Base-by-base conservation (phyloP, 768 basidiomycete species). In the Agaricus blazei region DNA sequence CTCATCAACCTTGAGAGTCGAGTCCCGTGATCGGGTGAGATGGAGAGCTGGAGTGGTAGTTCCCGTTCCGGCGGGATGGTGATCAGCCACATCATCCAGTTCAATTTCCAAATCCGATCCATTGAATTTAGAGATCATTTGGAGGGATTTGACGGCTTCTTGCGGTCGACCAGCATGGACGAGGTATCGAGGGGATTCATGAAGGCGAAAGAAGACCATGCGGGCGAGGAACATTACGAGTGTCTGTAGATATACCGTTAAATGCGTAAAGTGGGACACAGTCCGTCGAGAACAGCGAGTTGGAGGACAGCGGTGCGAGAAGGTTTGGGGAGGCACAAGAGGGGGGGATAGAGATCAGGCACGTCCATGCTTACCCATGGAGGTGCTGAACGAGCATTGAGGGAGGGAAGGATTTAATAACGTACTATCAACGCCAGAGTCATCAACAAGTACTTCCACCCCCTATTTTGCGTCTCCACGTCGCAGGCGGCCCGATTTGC, bases 131-230 rank as follows among this genome's bases (percentile, higher is more conserved):
- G 90, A 90, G 43, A 99, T 98, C 60, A 90, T 72, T 60, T 87
- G 85, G 0, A 99, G 78, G 0, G 86, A 85, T 60, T 89, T 81
- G 36, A 96, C 70, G 0, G 95, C 96, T 61, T 97, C 94, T 36
- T 84, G 79, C 34, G 82, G 85, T 43, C 93, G 81, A 14, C 93
- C 93, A 0, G 90, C 86, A 45, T 93, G 87, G 4, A 96, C 93
- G 56, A 99, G 86, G 66, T 87, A 98, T 24, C 93, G 84, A 1
- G 97, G 94, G 0, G 93, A 95, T 70, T 99, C 96, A 68, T 98
- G 88, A 4, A 99, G 73, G 19, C 87, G 84, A 78, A 98, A 97
- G 68, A 98, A 85, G 9, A 88, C 72, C 55, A 95, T 90, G 15
- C 97, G 89, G 9, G 85, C 85, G 29, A 90, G 65, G 67, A 93